phyloP scores from a whole-genome alignment of 164 flowering plant species.

The Sextonia rubra region DNA sequence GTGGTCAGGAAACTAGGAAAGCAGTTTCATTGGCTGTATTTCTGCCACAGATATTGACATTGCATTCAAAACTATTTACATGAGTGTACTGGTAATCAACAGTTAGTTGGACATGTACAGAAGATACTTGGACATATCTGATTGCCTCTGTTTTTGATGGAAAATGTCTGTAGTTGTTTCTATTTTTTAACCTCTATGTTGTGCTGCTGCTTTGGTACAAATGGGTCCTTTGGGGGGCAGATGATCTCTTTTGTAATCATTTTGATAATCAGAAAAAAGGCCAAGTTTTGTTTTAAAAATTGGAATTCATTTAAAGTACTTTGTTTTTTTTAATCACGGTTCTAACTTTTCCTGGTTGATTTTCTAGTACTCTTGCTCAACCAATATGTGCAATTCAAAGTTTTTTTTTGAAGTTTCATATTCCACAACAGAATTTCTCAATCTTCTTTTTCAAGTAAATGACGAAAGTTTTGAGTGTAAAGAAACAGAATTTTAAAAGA shows the following conservation, averaged over 20 bases:
- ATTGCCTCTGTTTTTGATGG: not conserved
- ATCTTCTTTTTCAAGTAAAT: not conserved
- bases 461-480: too few relatives aligned
- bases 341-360: not conserved
- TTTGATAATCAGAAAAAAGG: not conserved
- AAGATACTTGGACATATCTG: not conserved
- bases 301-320: not conserved
- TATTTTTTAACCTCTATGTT: not conserved
- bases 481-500: too few relatives aligned
- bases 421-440: not conserved
- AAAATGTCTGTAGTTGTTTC: not conserved
- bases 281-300: not conserved
- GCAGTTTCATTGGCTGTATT: not conserved
- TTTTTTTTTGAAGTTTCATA: not conserved
- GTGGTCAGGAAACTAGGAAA: not conserved
- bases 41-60: not conserved
- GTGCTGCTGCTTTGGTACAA: not conserved
- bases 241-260: not conserved
- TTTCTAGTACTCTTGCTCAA: conserved; percentile 1
- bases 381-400: not conserved
- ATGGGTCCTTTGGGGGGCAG: not conserved
- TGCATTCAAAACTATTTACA: not conserved
- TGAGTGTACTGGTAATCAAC: not conserved
- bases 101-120: not conserved
- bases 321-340: not conserved